A percentile compares a stretch with the other conserved stretches of the same genome.
Evolutionary conservation across 176 grass and related monocot genomes (phyloP).

Genomic region (Oryza officinalis): DNA sequence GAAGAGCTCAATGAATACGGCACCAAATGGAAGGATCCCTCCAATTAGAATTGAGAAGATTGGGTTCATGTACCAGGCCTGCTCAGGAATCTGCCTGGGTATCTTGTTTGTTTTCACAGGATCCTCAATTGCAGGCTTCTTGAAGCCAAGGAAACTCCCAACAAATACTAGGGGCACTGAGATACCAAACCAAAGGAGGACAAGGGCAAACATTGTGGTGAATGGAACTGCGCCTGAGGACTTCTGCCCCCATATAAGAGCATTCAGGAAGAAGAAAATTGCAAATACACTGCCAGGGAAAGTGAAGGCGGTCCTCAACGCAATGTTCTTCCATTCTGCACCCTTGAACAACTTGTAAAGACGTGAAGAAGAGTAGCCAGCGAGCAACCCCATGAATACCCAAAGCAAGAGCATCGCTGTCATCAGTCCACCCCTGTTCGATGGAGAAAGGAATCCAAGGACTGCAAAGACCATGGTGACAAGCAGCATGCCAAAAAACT

Average conservation of each 20-base stretch:
- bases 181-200: slow-evolving; percentile 92
- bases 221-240: slow-evolving; percentile 92
- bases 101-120: slow-evolving; percentile 96
- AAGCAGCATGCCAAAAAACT: slow-evolving; percentile 89
- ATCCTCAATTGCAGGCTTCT: slow-evolving; percentile 78
- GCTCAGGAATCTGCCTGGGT: slow-evolving; percentile 77
- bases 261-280: slow-evolving; percentile 84
- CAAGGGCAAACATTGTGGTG: slow-evolving; percentile 95
- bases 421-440: slow-evolving; percentile 86
- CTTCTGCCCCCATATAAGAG: slow-evolving; percentile 87
- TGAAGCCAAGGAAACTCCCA: slow-evolving; percentile 83
- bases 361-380: slow-evolving; percentile 77
- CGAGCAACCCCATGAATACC: slow-evolving; percentile 90
- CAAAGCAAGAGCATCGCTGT: slow-evolving; percentile 93
- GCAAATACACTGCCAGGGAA: slow-evolving; percentile 70
- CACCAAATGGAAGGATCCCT: slow-evolving; percentile 87
- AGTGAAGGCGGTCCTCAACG: slow-evolving; percentile 77
- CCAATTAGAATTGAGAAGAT: slow-evolving; percentile 80
- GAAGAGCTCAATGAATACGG: slow-evolving; percentile 91
- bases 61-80: slow-evolving; percentile 95
- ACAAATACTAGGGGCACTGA: slow-evolving; percentile 88
- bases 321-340: slow-evolving; percentile 79
- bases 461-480: slow-evolving; percentile 94
- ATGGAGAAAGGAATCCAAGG: slow-evolving; percentile 93
- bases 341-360: slow-evolving; percentile 88